These are phyloP conservation scores for Annulohypoxylon nitens DNA, from an alignment of 495 filamentous ascomycete genomes.

Conservation along the genomic window DNA sequence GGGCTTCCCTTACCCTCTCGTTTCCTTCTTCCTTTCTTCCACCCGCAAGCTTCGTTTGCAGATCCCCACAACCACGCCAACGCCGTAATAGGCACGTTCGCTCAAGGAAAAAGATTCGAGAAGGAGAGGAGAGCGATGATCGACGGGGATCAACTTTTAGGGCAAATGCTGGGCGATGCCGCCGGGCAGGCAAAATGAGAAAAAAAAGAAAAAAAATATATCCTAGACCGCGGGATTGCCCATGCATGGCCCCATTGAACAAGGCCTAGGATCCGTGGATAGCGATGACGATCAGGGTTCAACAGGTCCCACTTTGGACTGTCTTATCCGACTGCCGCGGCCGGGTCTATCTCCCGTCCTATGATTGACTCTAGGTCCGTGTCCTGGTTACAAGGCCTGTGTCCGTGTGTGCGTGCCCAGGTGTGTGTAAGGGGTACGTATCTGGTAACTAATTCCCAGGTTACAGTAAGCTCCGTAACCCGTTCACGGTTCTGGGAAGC, in stretches of 20 bases:
- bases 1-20: constrained; percentile 23
- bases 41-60: constrained; percentile 36
- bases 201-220: constrained; percentile 3
- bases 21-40: constrained; percentile 24
- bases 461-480: constrained; percentile 45
- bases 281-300: constrained; percentile 49
- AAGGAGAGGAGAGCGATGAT: constrained; percentile 7
- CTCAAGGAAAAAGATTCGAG: not conserved
- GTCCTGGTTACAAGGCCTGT: constrained; percentile 32
- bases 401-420: not conserved
- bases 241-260: constrained; percentile 46
- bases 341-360: constrained; percentile 47
- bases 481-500: constrained; percentile 37
- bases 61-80: constrained; percentile 31
- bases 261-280: constrained; percentile 43
- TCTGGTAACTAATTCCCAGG: constrained; percentile 15
- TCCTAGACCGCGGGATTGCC: constrained; percentile 41
- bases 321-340: constrained; percentile 47
- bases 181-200: not conserved
- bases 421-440: not conserved
- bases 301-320: constrained; percentile 30
- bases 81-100: constrained; percentile 26
- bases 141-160: not conserved
- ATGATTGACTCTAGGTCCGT: constrained; percentile 13
- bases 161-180: not conserved